These are phyloP conservation scores for Spathaspora girioi DNA, from an alignment of 805 yeast genomes.

Conservation along the genomic window DNA sequence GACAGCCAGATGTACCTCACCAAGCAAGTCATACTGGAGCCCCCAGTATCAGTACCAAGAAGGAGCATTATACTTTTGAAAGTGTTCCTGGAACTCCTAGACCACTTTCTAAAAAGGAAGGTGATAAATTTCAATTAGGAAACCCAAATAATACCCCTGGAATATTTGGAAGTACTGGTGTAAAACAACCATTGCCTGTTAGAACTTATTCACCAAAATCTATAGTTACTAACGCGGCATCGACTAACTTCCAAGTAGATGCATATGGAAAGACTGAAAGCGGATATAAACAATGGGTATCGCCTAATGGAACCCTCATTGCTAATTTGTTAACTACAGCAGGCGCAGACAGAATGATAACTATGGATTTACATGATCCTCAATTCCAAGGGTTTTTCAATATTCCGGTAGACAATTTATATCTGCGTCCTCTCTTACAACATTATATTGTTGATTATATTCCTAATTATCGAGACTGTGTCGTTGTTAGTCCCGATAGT, in stretches of 20 bases:
- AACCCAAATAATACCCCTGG: not conserved
- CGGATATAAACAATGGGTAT: slow-evolving; percentile 91
- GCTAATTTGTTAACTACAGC: slow-evolving; percentile 86
- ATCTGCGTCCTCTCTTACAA: slow-evolving; percentile 82
- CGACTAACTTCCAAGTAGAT: slow-evolving; percentile 29
- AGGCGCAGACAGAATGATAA: slow-evolving; percentile 94
- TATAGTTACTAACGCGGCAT: slow-evolving; percentile 31
- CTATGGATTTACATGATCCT: slow-evolving; percentile 97
- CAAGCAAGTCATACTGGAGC: slow-evolving; percentile 64
- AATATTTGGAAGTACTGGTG: not conserved
- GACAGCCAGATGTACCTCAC: slow-evolving; percentile 93
- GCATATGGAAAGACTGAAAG: slow-evolving; percentile 44
- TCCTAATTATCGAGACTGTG: slow-evolving; percentile 79
- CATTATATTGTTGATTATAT: slow-evolving; percentile 76
- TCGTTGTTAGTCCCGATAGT: slow-evolving; percentile 95
- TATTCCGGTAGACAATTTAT: slow-evolving; percentile 91
- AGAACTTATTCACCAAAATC: slow-evolving; percentile 17
- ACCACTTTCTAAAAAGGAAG: slow-evolving; percentile 25
- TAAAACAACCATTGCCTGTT: slow-evolving; percentile 8
- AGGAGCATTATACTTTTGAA: slow-evolving; percentile 44
- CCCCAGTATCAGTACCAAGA: slow-evolving; percentile 42
- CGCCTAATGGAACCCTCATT: slow-evolving; percentile 89
- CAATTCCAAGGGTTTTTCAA: slow-evolving; percentile 98
- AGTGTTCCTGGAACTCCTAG: slow-evolving; percentile 52
- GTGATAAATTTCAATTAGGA: slow-evolving; percentile 8